Evolutionary conservation across 345 rosid species (phyloP), one percentile per base, ranked within the genome.

Genomic region (Eucalyptus tenuipes): DNA sequence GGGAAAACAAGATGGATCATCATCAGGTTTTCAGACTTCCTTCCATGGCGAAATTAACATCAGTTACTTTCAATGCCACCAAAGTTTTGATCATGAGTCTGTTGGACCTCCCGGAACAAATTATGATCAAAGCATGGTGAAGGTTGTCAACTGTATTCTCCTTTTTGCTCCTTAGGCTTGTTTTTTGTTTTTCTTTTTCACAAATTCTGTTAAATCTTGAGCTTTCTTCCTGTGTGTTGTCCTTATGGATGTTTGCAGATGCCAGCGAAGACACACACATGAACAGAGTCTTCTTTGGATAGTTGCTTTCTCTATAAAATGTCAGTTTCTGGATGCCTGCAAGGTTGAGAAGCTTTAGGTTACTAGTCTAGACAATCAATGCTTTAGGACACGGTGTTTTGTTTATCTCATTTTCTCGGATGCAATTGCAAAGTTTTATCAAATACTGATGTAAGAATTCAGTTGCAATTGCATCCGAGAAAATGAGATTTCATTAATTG

Each of bases 21-120:
- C 97, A 97, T 94, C 98, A 97, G 91, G 93, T 95, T 91, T 99
- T 97, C 87, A 95, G 96, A 88, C 99, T 97, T 91, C 99, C 99
- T 91, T 95, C 97, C 66, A 92, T 97, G 99, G 98, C 96, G 84
- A 98, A 98, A 92, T 98, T 98, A 96, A 95, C 87, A 97, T 97
- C 61, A 98, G 99, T 88, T 94, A 95, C 91, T 89, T 94, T 85
- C 96, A 92, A 89, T 96, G 99, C 93, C 96, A 96, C 93, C 97
- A 91, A 91, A 98, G 93, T 90, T 98, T 98, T 88, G 96, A 94
- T 87, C 91, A 37, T 85, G 93, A 94, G 88, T 97, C 96, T 92
- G 95, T 96, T 89, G 99, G 99, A 88, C 99, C 99, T 88, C 94
- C 98, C 42, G n/a, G 94, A 92, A 91, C 90, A 88, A 95, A 92